Base-by-base conservation (phyloP, 371 early-diverging fungal genomes). In the Thermomucor indicae-seudaticae region DNA sequence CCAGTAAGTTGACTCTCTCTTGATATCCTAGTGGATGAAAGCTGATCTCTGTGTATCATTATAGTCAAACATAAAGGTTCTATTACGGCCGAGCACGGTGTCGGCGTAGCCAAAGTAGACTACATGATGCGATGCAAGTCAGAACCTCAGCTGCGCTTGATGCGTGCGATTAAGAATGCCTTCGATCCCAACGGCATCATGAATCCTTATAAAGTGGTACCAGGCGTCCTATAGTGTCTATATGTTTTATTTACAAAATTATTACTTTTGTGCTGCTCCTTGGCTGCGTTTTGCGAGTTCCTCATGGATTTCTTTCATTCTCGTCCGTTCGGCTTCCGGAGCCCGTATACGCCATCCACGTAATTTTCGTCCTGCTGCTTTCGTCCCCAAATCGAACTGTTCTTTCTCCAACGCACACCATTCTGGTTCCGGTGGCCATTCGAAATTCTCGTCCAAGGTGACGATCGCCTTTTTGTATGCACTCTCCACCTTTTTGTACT, bases 401-500 rank as follows among this genome's bases (percentile, higher is more conserved):
- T 82, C 52, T 35, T 47, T 48, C 25, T 69, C 64, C n/a, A 70
- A 49, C 12, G 51, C 43, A 29, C 64, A 58, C 62, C 62, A 60
- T 25, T 78, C 77, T 24, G 91, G 88, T 16, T 76, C 79, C 12
- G 68, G n/a, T n/a, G 97, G 97, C 62, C 84, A 95, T 34, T 72
- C 65, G 58, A 96, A 95, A 19, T 53, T 24, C 53, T 91, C 88
- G 35, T 89, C 80, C 54, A 92, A 79, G 1, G 97, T 94, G 28
- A 97, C 89, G 48, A 97, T 88, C 16, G 92, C 96, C 75, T 94
- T 93, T 62, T 95, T 97, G 67, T 81, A 92, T 51, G 81, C 78
- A 31, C 81, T 53, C 25, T 61, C 52, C 23, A 72, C 64, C 31
- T 65, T 67, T 49, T 61, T 65, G 24, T 70, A 50, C 40, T 67